A percentile compares a stretch with the other conserved stretches of the same genome.
These are phyloP conservation scores for Umbellularia californica DNA, from an alignment of 164 flowering plant species.

Conservation along the genomic window DNA sequence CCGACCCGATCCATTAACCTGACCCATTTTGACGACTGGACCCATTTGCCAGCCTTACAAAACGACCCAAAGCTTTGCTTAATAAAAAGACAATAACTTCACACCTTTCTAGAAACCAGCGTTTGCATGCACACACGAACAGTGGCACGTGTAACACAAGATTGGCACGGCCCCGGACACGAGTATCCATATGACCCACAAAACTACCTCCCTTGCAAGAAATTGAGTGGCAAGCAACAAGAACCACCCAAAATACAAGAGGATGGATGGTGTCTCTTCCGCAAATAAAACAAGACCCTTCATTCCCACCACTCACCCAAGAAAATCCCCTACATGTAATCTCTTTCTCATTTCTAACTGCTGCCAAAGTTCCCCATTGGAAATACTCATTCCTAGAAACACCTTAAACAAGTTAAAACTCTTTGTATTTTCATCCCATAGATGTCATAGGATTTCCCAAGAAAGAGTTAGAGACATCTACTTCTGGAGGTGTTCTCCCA, in stretches of 20 bases:
- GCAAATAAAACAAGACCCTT: not conserved
- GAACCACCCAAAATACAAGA: not conserved
- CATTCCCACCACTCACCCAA: not conserved
- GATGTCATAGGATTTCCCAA: not conserved
- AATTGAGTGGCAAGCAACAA: not conserved
- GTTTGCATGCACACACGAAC: no score
- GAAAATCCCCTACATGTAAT: not conserved
- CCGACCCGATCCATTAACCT: no score
- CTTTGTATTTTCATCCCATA: not conserved
- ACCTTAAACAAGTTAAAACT: not conserved
- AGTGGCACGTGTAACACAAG: no score
- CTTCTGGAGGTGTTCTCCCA: not conserved
- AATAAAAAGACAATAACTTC: no score
- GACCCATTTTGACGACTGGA: no score
- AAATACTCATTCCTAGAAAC: no score
- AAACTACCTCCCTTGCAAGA: not conserved
- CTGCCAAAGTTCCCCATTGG: not conserved
- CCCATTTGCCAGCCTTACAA: no score
- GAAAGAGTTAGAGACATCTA: not conserved
- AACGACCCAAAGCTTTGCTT: no score
- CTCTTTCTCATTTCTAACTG: not conserved
- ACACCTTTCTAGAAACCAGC: no score
- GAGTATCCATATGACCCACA: not conserved
- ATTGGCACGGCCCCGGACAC: not conserved
- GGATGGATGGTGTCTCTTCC: not conserved